Conservation (phyloP, 805 yeast genomes). For the Candida montana region DNA sequence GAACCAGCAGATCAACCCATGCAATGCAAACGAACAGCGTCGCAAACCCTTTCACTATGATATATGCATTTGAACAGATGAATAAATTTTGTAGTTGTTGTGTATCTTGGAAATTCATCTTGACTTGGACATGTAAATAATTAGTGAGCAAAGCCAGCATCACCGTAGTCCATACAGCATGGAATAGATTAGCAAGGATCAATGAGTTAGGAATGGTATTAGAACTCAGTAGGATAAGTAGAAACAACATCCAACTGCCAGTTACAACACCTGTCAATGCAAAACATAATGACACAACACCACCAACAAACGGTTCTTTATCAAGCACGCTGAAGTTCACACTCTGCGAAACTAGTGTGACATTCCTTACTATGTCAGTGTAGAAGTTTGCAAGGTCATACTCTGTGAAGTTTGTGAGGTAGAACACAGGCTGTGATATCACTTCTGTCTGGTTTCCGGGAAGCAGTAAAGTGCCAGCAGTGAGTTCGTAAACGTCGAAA, state of each 20-base stretch:
- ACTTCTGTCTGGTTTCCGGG: slow-evolving; percentile 1
- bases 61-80: slow-evolving; percentile 32
- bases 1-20: slow-evolving; percentile 47
- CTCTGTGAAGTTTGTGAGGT: slow-evolving; percentile 41
- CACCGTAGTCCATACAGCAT: slow-evolving; percentile 50
- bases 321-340: slow-evolving; percentile 6
- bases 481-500: slow-evolving; percentile 20
- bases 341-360: not conserved
- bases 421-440: slow-evolving; percentile 35
- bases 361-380: slow-evolving; percentile 8
- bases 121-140: slow-evolving; percentile 46
- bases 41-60: slow-evolving; percentile 36
- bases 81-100: slow-evolving; percentile 33
- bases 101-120: slow-evolving; percentile 48
- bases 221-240: slow-evolving; percentile 49
- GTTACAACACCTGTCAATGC: slow-evolving; percentile 51
- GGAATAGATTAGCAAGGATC: slow-evolving; percentile 50
- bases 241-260: slow-evolving; percentile 65
- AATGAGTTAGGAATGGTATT: slow-evolving; percentile 55
- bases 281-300: slow-evolving; percentile 42
- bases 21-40: slow-evolving; percentile 45
- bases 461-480: slow-evolving; percentile 13
- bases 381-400: slow-evolving; percentile 1
- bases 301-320: slow-evolving; percentile 32
- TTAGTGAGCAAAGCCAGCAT: slow-evolving; percentile 41